Evolutionary conservation across 1,139 yeast species (phyloP), one percentile per base, ranked within the genome.

Genomic region (Saccharomycopsis phalli): DNA sequence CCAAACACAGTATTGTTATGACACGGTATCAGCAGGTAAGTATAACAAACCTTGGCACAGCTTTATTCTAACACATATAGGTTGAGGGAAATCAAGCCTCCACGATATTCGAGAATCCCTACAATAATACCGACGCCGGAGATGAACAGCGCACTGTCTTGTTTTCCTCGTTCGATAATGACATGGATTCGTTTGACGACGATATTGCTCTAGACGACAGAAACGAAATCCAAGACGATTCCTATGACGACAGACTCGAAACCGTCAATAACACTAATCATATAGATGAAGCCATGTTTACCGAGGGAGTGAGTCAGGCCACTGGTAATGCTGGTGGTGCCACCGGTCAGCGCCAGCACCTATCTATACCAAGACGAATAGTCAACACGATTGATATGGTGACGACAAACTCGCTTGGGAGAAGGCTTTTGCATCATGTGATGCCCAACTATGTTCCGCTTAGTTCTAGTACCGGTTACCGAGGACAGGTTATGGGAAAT

Each of bases 401-500:
- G 25, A 43, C 47, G 6, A 29, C 40, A 5, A 43, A 45, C 22
- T 41, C 47, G 2, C 47, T 44, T 3, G 44, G 42, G 10, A 27
- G 47, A 22, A 25, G 31, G 21, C 13, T 41, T 10, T 27, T 44
- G 2, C 41, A 41, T 19, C 28, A 23, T 10, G 27, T 44, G 14
- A 35, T 44, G 8, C 47, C 47, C 4, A 17, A 34, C 10, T 38
- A 38, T 18, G 25, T 41, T 6, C 20, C 38, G 2, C 14, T 28
- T 4, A 30, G 33, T 4, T 29, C 41, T 11, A 30, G 18, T 16
- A 7, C 20, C 10, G 19, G 19, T 4, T 44, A 44, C 33, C 40
- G 45, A 36, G 47, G 47, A 11, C 47, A 42, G 26, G 40, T 44
- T 2, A 31, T 44, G 31, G 78, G 78, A 1, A 70, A 66, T 40